phyloP scores from a whole-genome alignment of 352 stramenopile species.

The Globisporangium iwayamae region DNA sequence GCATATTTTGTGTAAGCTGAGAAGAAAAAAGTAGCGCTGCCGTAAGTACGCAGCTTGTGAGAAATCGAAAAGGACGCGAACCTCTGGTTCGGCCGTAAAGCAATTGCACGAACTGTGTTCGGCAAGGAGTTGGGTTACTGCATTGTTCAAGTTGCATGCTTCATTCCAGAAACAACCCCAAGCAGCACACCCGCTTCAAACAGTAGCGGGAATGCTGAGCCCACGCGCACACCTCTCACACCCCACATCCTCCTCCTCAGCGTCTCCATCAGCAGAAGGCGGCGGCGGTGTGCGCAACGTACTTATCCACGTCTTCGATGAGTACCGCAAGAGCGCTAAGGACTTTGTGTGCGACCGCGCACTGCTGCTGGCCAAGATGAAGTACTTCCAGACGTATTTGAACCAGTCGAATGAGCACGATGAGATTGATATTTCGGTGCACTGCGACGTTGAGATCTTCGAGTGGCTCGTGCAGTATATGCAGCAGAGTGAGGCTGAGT shows the following conservation, averaged over 20 bases:
- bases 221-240: background rate
- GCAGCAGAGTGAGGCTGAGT: constrained; percentile 48
- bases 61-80: too few species aligned
- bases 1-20: too few species aligned
- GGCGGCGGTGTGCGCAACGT: constrained; percentile 33
- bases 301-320: constrained; percentile 90
- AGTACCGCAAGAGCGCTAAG: constrained; percentile 79
- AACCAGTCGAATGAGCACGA: constrained; percentile 77
- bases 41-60: too few species aligned
- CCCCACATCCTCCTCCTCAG: background rate
- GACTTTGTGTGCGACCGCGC: constrained; percentile 83
- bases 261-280: background rate
- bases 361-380: constrained; percentile 87
- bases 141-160: too few species aligned
- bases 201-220: constrained; percentile 8
- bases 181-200: background rate
- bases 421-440: constrained; percentile 91
- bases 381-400: constrained; percentile 88
- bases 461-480: constrained; percentile 91
- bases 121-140: too few species aligned
- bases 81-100: too few species aligned
- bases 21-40: too few species aligned
- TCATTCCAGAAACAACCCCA: too few species aligned
- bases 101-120: too few species aligned
- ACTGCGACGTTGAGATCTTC: constrained; percentile 92